Conservation (phyloP, 2,329 filamentous ascomycete species). For the Sporothrix sp. region DNA sequence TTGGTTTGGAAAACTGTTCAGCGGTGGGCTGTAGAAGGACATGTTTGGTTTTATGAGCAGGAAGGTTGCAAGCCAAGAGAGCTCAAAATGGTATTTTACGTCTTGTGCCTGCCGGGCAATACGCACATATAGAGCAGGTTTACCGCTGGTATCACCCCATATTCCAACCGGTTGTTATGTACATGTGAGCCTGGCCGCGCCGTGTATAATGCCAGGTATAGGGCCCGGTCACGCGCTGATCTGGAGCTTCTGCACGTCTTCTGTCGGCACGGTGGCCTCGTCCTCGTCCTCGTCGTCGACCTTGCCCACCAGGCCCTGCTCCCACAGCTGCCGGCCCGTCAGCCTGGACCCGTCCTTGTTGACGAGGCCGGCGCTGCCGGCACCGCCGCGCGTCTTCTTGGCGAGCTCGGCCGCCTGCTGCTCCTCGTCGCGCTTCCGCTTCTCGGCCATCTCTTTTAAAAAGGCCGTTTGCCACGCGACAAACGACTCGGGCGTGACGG, state of each 20-base stretch:
- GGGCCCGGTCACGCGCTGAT: constrained; percentile 37
- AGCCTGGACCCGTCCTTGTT: constrained; percentile 66
- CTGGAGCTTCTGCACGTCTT: constrained; percentile 61
- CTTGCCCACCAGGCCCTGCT: constrained; percentile 60
- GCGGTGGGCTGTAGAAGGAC: not conserved
- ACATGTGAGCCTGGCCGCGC: no score
- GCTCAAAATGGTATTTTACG: not conserved
- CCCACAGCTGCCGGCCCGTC: constrained; percentile 69
- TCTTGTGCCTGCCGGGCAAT: no score
- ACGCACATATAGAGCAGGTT: no score
- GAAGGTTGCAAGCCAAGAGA: not conserved
- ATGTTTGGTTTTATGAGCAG: not conserved
- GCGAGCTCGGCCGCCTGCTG: constrained; percentile 75
- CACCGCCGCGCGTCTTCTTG: constrained; percentile 32
- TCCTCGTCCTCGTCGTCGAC: constrained; percentile 59
- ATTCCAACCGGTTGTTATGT: no score
- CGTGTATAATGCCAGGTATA: no score
- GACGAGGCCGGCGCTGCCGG: constrained; percentile 34
- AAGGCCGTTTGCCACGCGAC: constrained; percentile 74
- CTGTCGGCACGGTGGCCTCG: constrained; percentile 49
- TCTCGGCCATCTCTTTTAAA: constrained; percentile 68
- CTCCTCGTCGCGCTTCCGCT: constrained; percentile 57
- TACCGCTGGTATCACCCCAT: no score
- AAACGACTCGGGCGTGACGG: constrained; percentile 81
- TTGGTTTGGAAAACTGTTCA: constrained; percentile 1